Base-by-base conservation (phyloP, 176 grass and related monocot species). In the Tillandsia fasciculata region DNA sequence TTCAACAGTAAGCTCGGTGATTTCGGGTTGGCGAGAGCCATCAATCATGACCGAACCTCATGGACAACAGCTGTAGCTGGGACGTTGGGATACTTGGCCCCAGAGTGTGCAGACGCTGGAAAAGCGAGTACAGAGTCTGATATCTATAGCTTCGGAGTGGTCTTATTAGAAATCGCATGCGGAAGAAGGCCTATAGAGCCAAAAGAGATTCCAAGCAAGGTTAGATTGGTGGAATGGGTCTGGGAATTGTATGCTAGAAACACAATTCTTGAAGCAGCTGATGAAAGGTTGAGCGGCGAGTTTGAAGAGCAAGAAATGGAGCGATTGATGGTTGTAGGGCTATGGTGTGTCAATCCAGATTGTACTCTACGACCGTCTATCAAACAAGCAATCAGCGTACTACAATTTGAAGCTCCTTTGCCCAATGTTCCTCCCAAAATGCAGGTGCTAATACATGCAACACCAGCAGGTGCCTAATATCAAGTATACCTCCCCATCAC, bases 311-410 rank as follows among this genome's bases (percentile, higher is more conserved):
- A 52, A 64, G 81, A 90, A 78, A 96, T 96, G 84, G 84, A 87
- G 70, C 67, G 74, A 9, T 76, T 96, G 49, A 83, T 96, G 82
- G 26, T 87, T 61, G 82, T 96, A 1, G 91, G 91, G 26, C 68
- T 96, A 15, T 90, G 91, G 87, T 96, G 91, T 52, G 87, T 84
- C 18, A 87, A 96, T 51, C 87, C 91, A 14, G 85, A 91, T 70
- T 85, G 83, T 74, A 78, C 75, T 3, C 65, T 79, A n/a, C 80
- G 85, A 12, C 88, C 88, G 52, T 87, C 70, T 10, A 85, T 91
- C 65, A 92, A 78, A 53, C 85, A 85, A 75, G 77, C 85, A 11
- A 51, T 92, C 59, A 78, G 82, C 51, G 82, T 80, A 11, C 80
- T 92, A 22, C 81, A 88, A 33, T 73, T 80, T 3, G 85, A 92